Conservation (phyloP, 192 early-diverging fungal genomes). For the Jimgerdemannia lactiflua region DNA sequence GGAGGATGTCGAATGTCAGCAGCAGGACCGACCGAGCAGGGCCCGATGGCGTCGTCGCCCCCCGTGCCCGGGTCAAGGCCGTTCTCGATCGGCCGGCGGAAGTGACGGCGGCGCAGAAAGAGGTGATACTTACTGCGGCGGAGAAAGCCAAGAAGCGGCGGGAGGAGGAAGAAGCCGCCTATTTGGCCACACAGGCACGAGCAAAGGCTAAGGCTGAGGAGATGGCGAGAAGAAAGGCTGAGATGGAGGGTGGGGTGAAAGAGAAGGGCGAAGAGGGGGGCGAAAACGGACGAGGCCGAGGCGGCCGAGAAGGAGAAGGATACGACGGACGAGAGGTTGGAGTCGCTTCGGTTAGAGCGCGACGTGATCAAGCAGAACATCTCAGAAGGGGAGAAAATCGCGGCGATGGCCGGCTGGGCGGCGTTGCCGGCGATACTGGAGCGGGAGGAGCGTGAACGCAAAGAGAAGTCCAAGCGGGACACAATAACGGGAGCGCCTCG, state of each 20-base stretch:
- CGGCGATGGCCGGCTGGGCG: neutral
- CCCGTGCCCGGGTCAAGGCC: neutral
- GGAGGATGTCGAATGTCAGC: constrained; percentile 17
- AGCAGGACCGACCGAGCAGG: neutral
- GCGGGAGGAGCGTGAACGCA: neutral
- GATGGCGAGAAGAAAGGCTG: constrained; percentile 11
- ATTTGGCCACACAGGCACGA: constrained; percentile 22
- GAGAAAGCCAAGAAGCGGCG: constrained; percentile 34
- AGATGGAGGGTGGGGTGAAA: neutral
- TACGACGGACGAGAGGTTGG: neutral
- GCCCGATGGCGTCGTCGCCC: neutral
- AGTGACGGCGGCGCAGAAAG: constrained; percentile 27
- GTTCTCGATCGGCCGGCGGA: constrained; percentile 7
- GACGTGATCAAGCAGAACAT: neutral
- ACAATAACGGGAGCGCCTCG: neutral
- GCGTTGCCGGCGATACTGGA: neutral
- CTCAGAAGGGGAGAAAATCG: neutral
- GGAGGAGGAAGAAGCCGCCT: constrained; percentile 34
- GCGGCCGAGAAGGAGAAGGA: neutral
- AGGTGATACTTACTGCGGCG: constrained; percentile 33
- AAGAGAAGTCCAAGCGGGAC: neutral
- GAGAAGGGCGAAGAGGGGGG: neutral
- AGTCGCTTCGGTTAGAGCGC: neutral
- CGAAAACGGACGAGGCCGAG: neutral
- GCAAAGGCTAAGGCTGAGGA: constrained; percentile 33